Evolutionary conservation across 495 filamentous ascomycete species (phyloP), one percentile per base, ranked within the genome.

Genomic region (Lichina pygmaea): DNA sequence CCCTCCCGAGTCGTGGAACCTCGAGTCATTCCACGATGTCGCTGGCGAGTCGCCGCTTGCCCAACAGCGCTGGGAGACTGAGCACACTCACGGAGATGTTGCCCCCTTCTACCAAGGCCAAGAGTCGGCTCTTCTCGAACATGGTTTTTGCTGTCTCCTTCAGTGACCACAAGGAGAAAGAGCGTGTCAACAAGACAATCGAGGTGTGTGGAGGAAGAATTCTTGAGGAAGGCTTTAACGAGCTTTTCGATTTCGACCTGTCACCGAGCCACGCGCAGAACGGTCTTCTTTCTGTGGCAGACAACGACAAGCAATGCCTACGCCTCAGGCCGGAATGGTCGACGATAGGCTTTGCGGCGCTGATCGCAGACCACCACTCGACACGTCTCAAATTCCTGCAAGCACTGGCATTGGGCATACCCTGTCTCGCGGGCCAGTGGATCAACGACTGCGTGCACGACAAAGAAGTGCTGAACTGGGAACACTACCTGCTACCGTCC

Each of bases 351-450:
- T 95, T 97, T 57, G 68, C 75, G 0, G 82, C 78, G 17, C 61
- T 95, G 13, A 84, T 97, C 49, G 77, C 89, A 0, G 80, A 94
- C 56, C 70, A 70, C 31, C 77, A 93, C 57, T 91, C 78, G 10
- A 75, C 89, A n/a, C 78, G 79, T 46, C 72, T 75, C 34, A 97
- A 97, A 51, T 93, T 89, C 58, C 78, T 97, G 67, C 86, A 95
- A 57, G 89, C 89, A 0, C 72, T 97, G 10, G 86, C 91, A 7
- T 69, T 97, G 5, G 81, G 82, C 6, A 56, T 97, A 0, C 91
- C 91, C 0, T 91, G 83, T 50, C 66, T 97, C 6, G 73, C 77
- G 6, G 66, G 66, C 0, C 71, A 74, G 33, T 97, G 91, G 91
- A 62, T 95, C 45, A 65, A 69, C 32, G 73, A 80, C 44, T 91